These are phyloP conservation scores for Teratosphaeria viscida DNA, from an alignment of 2,329 filamentous ascomycete genomes.

Conservation along the genomic window DNA sequence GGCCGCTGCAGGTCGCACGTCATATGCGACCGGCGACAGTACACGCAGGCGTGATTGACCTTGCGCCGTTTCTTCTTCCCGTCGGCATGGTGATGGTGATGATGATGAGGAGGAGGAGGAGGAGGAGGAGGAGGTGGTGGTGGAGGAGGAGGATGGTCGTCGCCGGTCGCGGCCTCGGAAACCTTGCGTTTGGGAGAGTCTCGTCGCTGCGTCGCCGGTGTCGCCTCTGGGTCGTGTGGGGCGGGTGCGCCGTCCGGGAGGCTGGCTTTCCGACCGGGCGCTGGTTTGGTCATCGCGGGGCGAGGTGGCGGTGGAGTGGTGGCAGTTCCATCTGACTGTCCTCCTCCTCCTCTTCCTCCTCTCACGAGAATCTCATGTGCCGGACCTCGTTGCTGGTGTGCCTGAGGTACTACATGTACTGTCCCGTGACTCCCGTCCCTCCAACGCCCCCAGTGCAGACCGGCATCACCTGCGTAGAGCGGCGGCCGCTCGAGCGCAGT, in stretches of 20 bases:
- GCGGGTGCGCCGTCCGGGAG: neutral
- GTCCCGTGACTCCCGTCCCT: too few relatives aligned
- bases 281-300: neutral
- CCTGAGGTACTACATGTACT: neutral
- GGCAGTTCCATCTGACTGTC: neutral
- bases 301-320: neutral
- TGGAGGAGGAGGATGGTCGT: neutral
- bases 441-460: neutral
- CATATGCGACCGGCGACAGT: constrained; percentile 45
- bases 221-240: neutral
- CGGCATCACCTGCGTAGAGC: neutral
- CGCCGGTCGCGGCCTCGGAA: constrained; percentile 8
- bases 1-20: constrained; percentile 63
- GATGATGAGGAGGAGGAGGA: too few relatives aligned
- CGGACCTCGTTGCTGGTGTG: neutral
- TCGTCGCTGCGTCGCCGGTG: neutral
- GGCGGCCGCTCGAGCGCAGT: neutral
- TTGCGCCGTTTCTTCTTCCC: constrained; percentile 41
- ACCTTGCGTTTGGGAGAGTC: constrained; percentile 14
- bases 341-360: neutral
- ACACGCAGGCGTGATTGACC: constrained; percentile 46
- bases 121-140: too few relatives aligned
- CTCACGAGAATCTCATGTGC: neutral
- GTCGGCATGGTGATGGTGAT: constrained; percentile 6
- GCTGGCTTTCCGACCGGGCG: neutral